Conservation (phyloP, 164 flowering plant genomes). For the Chimonanthus salicifolius region DNA sequence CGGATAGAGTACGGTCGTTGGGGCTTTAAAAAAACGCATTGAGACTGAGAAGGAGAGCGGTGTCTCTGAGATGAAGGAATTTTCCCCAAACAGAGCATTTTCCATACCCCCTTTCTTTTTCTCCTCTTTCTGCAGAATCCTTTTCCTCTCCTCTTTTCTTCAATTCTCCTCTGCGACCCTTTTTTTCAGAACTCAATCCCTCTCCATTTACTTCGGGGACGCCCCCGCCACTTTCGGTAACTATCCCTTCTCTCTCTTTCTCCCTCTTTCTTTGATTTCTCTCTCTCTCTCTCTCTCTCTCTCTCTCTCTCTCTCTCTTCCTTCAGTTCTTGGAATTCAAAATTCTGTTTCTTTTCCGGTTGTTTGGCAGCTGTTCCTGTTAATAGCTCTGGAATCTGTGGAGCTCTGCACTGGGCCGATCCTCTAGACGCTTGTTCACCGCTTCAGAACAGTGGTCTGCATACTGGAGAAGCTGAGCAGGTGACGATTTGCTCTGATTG, state of each 20-base stretch:
- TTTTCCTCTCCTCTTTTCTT: conserved; percentile 9
- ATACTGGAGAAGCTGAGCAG: conserved; percentile 4
- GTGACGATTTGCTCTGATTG: conserved; percentile 38
- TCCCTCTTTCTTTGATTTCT: background rate
- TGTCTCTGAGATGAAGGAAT: background rate
- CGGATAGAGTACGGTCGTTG: too few species aligned
- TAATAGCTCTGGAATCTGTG: conserved; percentile 37
- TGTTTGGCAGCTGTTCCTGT: conserved; percentile 30
- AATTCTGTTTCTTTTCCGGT: background rate
- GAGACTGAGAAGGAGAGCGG: background rate
- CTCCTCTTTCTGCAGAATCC: background rate
- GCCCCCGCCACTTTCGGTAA: conserved; percentile 49
- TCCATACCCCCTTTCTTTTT: background rate
- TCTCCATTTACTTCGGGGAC: conserved; percentile 31
- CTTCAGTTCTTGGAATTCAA: background rate
- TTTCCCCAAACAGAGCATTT: background rate
- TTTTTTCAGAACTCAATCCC: conserved; percentile 22
- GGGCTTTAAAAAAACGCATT: background rate
- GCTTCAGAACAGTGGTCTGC: conserved; percentile 13
- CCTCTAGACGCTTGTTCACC: conserved; percentile 48
- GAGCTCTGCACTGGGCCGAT: conserved; percentile 41
- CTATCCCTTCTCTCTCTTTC: conserved; percentile 1
- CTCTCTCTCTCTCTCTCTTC: background rate
- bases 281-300: background rate
- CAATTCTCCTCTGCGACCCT: conserved; percentile 24